phyloP scores from a whole-genome alignment of 1,139 yeast species.

The Geotrichum phurueaensis region DNA sequence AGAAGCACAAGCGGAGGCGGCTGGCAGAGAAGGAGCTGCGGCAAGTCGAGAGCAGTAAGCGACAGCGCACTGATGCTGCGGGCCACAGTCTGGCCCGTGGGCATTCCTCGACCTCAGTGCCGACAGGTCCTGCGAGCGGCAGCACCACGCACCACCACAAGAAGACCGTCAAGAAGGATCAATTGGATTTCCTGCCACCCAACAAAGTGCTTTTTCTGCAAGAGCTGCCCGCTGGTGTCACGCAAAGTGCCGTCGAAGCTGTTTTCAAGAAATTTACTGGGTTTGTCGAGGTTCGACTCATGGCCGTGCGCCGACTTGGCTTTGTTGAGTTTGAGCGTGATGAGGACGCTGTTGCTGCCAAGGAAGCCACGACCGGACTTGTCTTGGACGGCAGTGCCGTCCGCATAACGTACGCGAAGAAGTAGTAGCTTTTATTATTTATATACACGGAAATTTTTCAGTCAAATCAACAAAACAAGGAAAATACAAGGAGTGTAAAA shows the following conservation, averaged over 20 bases:
- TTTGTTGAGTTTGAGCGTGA: slow-evolving; percentile 71
- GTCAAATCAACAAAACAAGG: slow-evolving; percentile 6
- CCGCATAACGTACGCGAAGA: slow-evolving; percentile 48
- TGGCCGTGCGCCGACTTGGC: slow-evolving; percentile 63
- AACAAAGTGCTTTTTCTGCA: slow-evolving; percentile 67
- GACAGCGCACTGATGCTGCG: not conserved
- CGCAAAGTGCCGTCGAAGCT: slow-evolving; percentile 41
- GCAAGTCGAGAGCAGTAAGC: slow-evolving; percentile 18
- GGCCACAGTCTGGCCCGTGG: not conserved
- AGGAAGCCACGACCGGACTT: slow-evolving; percentile 38
- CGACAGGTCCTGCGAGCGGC: not conserved
- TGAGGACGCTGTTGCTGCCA: slow-evolving; percentile 43
- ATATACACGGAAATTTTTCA: not conserved
- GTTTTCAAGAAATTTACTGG: slow-evolving; percentile 51
- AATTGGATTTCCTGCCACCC: slow-evolving; percentile 47
- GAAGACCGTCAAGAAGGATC: slow-evolving; percentile 23
- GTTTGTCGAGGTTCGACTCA: slow-evolving; percentile 58
- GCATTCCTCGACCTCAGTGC: not conserved
- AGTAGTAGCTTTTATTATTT: slow-evolving; percentile 26
- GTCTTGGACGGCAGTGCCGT: slow-evolving; percentile 37
- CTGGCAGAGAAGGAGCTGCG: slow-evolving; percentile 30
- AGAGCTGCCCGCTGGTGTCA: slow-evolving; percentile 47
- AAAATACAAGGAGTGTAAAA: not conserved
- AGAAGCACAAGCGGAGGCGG: slow-evolving; percentile 32
- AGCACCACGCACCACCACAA: slow-evolving; percentile 16